Percentiles rank a stretch among this genome's conserved stretches.
Evolutionary conservation across 208 protist species (phyloP).

Genomic region (Trypanosoma cruzi): DNA sequence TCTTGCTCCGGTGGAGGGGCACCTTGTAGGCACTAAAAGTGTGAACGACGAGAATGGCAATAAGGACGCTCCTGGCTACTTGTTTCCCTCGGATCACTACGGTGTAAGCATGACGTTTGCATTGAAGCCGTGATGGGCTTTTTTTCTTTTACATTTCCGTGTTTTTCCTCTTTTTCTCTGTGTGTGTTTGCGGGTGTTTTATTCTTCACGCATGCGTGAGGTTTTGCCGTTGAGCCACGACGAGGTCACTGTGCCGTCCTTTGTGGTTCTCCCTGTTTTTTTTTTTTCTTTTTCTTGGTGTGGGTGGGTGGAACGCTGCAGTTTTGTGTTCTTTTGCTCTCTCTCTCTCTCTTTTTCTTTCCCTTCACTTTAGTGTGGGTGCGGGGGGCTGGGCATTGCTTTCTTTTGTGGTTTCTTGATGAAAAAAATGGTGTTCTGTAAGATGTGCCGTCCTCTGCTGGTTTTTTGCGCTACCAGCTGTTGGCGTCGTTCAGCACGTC

Average conservation of each 20-base stretch:
- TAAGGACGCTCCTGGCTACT: slow-evolving; percentile 72
- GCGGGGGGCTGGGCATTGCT: no score
- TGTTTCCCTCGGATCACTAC: slow-evolving; percentile 92
- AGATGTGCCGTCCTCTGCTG: background rate
- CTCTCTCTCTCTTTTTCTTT: background rate
- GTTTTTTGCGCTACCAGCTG: background rate
- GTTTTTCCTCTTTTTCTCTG: background rate
- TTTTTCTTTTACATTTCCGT: background rate
- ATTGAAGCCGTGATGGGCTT: slow-evolving; percentile 10
- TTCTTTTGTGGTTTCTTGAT: background rate
- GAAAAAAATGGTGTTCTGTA: background rate
- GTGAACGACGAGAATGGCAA: slow-evolving; percentile 87
- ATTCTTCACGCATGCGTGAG: background rate
- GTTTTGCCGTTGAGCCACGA: no score
- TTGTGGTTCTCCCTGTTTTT: slow-evolving; percentile 5
- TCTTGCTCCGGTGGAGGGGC: slow-evolving; percentile 64
- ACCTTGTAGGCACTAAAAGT: slow-evolving; percentile 82
- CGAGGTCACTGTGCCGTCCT: background rate
- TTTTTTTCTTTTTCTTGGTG: slow-evolving; percentile 1
- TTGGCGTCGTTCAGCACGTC: slow-evolving; percentile 3
- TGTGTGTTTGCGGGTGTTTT: background rate
- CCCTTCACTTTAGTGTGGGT: background rate
- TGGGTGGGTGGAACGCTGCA: background rate
- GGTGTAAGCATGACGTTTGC: slow-evolving; percentile 81
- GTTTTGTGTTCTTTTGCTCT: background rate